Conservation (phyloP, 306 rosid species). For the Quercus rubra region DNA sequence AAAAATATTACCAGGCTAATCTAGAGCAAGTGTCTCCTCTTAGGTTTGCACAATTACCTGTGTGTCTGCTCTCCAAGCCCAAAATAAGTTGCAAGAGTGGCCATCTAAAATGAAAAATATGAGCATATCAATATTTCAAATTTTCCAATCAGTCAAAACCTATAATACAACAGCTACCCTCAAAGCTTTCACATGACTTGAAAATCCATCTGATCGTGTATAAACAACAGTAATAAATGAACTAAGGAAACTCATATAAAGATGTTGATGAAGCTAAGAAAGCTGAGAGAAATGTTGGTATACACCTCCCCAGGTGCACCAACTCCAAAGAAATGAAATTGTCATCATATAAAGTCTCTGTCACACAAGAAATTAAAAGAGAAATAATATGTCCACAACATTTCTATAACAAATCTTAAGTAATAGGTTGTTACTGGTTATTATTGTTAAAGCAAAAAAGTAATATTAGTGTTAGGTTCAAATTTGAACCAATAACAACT, state of each 20-base stretch:
- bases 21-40: background rate
- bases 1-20: background rate
- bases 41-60: slow-evolving; percentile 43
- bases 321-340: background rate
- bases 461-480: too few relatives aligned
- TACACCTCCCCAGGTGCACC: background rate
- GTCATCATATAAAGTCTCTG: background rate
- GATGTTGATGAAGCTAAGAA: background rate
- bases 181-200: background rate
- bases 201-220: background rate
- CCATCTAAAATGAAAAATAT: slow-evolving; percentile 57
- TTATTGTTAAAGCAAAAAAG: too few relatives aligned
- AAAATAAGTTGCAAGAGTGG: slow-evolving; percentile 89
- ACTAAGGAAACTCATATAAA: background rate
- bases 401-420: too few relatives aligned
- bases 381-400: too few relatives aligned
- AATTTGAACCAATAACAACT: too few relatives aligned
- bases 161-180: background rate
- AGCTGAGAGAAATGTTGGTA: background rate
- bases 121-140: background rate
- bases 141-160: background rate
- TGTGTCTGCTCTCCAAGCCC: slow-evolving; percentile 88
- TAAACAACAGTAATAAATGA: background rate
- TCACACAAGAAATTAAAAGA: too few relatives aligned
- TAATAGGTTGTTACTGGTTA: too few relatives aligned